Evolutionary conservation across 345 rosid species (phyloP), one percentile per base, ranked within the genome.

Genomic region (Psidium guajava): DNA sequence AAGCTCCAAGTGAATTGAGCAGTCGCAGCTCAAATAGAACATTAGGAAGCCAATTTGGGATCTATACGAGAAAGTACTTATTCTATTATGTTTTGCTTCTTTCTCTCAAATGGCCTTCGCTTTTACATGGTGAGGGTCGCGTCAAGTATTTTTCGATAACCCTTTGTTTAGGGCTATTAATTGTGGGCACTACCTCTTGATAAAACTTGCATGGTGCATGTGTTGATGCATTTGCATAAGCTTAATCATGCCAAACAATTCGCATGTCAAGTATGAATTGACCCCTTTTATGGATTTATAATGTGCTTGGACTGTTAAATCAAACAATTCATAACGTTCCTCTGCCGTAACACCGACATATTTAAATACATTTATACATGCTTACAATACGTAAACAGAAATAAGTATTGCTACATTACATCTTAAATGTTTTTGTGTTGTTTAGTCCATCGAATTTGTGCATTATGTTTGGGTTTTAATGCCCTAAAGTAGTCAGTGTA

Each of bases 181-280:
- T 69, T 8, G 40, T 36, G 3, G 24, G 10, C 24, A 0, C 6
- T 4, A 20, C 24, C 80, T 69, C 47, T 69, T 18, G 80, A 69
- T 24, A 36, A 69, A 36, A 20, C 44, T 32, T 18, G 10, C 47
- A 32, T 3, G 5, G 13, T 0, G 21, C 21, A 69, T 1, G 13
- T 15, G 12, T 18, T 1, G 1, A 36, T 36, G 42, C 25, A 69
- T 36, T 69, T 1, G 25, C 40, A 4, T 69, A 18, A 36, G 6
- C 47, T 69, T 9, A 69, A 69, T 69, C 24, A 32, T 16, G 44
- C 6, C 8, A 24, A 69, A 69, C 36, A 32, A 69, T 18, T 18
- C 1, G 20, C 9, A 7, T 0, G 14, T 0, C 14, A 0, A 11
- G 25, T 0, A 69, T 69, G 80, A 69, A 36, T 69, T 20, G 7